phyloP scores from a whole-genome alignment of 2,329 filamentous ascomycete species.

The Cladosporium colombiae region DNA sequence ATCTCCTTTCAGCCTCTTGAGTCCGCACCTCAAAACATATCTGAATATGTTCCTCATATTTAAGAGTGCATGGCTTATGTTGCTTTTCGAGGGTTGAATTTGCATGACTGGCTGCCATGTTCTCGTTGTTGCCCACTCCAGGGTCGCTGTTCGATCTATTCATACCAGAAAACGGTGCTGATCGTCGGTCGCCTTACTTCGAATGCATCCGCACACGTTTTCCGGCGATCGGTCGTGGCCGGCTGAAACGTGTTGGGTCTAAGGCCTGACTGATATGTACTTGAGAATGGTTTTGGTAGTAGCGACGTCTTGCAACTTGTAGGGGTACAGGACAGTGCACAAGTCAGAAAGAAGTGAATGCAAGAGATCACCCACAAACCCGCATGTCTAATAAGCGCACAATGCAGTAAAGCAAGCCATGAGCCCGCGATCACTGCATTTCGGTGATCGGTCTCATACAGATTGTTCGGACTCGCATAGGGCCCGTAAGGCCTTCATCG shows the following conservation, averaged over 20 bases:
- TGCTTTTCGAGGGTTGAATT: too few relatives aligned
- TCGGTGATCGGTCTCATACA: background rate
- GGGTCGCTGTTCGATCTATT: background rate
- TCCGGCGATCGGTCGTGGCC: too few relatives aligned
- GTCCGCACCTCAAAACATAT: conserved; percentile 82
- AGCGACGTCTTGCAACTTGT: background rate
- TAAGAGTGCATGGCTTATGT: conserved; percentile 70
- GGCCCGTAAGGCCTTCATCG: background rate
- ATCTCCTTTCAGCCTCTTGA: conserved; percentile 74
- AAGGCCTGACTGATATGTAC: background rate
- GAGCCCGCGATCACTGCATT: background rate
- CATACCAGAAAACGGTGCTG: background rate
- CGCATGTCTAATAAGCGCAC: background rate
- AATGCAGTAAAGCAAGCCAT: background rate
- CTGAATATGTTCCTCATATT: conserved; percentile 70
- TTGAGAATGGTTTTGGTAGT: background rate
- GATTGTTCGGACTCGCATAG: background rate
- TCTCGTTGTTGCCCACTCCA: background rate
- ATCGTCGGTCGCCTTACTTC: background rate
- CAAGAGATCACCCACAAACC: background rate
- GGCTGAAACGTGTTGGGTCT: background rate
- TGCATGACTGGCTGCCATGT: background rate
- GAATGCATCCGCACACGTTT: background rate
- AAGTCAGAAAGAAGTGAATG: background rate
- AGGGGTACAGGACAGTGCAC: background rate